A percentile compares a stretch with the other conserved stretches of the same genome.
Evolutionary conservation across 768 basidiomycete genomes (phyloP).

Genomic region (Tremella mesenterica): DNA sequence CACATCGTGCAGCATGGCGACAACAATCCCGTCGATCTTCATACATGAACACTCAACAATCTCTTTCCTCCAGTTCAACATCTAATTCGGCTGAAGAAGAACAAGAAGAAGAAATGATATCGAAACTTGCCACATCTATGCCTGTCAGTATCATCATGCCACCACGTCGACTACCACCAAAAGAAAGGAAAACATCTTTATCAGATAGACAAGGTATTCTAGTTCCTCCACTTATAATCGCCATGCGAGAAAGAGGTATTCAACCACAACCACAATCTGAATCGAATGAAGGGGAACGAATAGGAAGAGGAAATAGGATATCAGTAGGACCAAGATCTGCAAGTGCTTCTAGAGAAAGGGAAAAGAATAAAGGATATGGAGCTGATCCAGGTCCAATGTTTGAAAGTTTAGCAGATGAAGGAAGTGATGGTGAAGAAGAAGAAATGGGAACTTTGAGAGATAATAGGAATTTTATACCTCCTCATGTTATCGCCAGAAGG

Average conservation of each 20-base stretch:
- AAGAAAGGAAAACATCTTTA: conserved; percentile 38
- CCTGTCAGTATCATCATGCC: conserved; percentile 35
- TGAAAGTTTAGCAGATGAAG: conserved; percentile 30
- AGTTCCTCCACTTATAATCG: conserved; percentile 37
- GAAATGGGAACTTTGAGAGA: conserved; percentile 27
- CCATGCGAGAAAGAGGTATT: conserved; percentile 28
- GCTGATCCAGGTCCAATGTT: conserved; percentile 40
- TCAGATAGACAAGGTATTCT: conserved; percentile 32
- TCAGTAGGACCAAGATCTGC: conserved; percentile 12
- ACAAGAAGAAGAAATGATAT: conserved; percentile 13
- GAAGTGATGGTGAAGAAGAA: conserved; percentile 19
- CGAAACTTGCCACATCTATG: conserved; percentile 35
- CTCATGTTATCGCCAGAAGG: conserved; percentile 32
- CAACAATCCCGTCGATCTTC: conserved; percentile 17
- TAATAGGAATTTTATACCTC: conserved; percentile 34
- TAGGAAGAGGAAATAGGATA: neutral
- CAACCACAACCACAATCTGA: too few species aligned
- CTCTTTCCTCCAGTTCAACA: too few species aligned
- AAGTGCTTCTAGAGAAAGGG: conserved; percentile 24
- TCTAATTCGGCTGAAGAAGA: conserved; percentile 4
- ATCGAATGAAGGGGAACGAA: conserved; percentile 6
- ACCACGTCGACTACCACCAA: conserved; percentile 9
- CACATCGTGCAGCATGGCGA: conserved; percentile 39
- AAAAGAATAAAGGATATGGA: conserved; percentile 21
- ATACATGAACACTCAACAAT: too few species aligned